Evolutionary conservation across 139 green algal species (phyloP), one percentile per base, ranked within the genome.

Genomic region (Pleodorina starrii): DNA sequence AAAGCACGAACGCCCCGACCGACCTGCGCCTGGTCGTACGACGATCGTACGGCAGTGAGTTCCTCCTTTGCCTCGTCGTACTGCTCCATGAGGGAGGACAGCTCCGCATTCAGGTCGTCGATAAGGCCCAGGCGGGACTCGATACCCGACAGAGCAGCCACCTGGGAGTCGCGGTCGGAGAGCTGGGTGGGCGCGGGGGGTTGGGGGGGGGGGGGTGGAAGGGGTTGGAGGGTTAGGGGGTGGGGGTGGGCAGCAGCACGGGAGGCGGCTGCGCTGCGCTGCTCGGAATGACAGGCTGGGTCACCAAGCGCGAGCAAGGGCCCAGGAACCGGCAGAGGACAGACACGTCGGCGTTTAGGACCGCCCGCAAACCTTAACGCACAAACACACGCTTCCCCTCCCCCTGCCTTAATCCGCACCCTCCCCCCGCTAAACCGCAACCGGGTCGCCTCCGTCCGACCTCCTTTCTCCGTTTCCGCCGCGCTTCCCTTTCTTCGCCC

Each of bases 61-160:
- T 77, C 60, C 21, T 48, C 35, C 46, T 38, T 75, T 0, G 83
- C 83, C 17, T 19, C 16, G 68, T 71, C 32, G 83, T 88, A 80
- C 83, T 80, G 44, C 35, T 88, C 83, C 66, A 71, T 43, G 10
- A 88, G 63, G 9, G 35, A 29, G 17, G 38, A 42, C 66, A 88
- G 83, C 83, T 88, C 82, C 16, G 63, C 44, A 63, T 50, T 80
- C 10, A 88, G 82, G 16, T 88, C 82, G 35, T 88, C 82, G 16
- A 88, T 79, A n/a, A 88, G 82, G 19, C 44, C 63, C 82, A 88
- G 46, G 9, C 82, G 59, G 11, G 59, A 75, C 42, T 76, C 46
- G 12, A 86, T 42, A 57, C 40, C 40, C 1, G 40, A 32, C 54
- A 86, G 25, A 2, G 35, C 27, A 1, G 80, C 10, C 59, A 86